These are phyloP conservation scores for Neodidymelliopsis sp. DNA, from an alignment of 2,329 filamentous ascomycete species.

Conservation along the genomic window DNA sequence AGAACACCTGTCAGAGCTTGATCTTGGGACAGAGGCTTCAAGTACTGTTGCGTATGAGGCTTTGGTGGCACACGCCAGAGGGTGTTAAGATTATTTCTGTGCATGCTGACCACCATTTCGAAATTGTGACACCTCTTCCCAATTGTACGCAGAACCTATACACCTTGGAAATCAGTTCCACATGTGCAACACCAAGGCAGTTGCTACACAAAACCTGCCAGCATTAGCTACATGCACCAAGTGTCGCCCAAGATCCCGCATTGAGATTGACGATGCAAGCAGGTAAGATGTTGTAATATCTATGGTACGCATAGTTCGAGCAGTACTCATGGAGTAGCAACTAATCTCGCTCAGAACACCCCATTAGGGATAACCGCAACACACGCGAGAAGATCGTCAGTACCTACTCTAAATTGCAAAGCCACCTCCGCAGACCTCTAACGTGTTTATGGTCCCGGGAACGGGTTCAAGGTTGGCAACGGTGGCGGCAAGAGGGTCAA, in stretches of 20 bases:
- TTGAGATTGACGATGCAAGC: not conserved
- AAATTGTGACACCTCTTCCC: not conserved
- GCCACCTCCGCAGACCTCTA: not conserved
- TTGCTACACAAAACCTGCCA: no score
- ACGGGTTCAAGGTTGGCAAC: slow-evolving; percentile 10
- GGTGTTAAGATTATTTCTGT: no score
- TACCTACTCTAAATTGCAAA: not conserved
- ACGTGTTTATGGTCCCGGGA: not conserved
- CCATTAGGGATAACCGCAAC: not conserved
- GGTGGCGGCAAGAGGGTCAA: not conserved
- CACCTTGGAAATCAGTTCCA: no score
- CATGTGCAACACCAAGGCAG: no score
- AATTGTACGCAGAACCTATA: not conserved
- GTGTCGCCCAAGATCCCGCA: not conserved
- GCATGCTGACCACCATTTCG: no score
- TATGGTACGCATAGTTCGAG: not conserved
- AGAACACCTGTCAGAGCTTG: not conserved
- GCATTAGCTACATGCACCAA: no score
- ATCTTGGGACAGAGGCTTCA: not conserved
- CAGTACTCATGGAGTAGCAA: not conserved
- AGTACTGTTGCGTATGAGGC: not conserved
- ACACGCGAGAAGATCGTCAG: slow-evolving; percentile 1
- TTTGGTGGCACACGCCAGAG: not conserved
- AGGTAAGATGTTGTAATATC: not conserved
- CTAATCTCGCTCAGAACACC: slow-evolving; percentile 1